These are phyloP conservation scores for Dovyalis caffra DNA, from an alignment of 345 rosid species.

Conservation along the genomic window DNA sequence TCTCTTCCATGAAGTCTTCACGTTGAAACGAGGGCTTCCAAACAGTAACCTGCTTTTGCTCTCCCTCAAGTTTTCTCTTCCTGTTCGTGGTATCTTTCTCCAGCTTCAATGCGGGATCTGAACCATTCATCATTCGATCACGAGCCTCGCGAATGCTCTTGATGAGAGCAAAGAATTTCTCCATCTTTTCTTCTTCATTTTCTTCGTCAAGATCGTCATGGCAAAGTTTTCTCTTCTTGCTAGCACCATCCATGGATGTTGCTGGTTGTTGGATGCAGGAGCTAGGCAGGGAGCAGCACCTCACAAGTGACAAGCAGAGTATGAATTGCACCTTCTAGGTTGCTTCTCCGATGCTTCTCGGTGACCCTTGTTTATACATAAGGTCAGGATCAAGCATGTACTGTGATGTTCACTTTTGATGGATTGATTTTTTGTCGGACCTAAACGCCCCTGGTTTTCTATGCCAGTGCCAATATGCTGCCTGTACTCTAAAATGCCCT, in stretches of 20 bases:
- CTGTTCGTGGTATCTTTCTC: neutral
- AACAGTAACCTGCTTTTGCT: neutral
- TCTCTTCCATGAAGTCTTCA: conserved; percentile 32
- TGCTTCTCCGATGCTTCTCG: conserved; percentile 24
- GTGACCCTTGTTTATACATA: neutral
- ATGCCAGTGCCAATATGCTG: neutral
- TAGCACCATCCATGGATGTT: conserved; percentile 15
- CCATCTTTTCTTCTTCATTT: conserved; percentile 36
- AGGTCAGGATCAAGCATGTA: neutral
- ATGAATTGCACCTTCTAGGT: conserved; percentile 11
- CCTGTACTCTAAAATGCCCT: too few relatives aligned
- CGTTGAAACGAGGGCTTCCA: conserved; percentile 35
- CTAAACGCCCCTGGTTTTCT: neutral
- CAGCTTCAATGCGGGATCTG: neutral
- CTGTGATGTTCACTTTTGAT: neutral
- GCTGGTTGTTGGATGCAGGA: neutral
- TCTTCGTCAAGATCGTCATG: conserved; percentile 16
- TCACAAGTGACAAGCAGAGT: neutral
- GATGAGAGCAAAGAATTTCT: conserved; percentile 41
- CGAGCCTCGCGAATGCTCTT: conserved; percentile 37
- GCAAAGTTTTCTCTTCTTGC: conserved; percentile 31
- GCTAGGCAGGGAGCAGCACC: neutral
- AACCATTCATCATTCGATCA: conserved; percentile 16
- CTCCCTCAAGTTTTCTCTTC: conserved; percentile 14
- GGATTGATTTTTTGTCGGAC: neutral